Evolutionary conservation across 1,284 basidiomycete species (phyloP), one percentile per base, ranked within the genome.

Genomic region (Boletellus deceptivus): DNA sequence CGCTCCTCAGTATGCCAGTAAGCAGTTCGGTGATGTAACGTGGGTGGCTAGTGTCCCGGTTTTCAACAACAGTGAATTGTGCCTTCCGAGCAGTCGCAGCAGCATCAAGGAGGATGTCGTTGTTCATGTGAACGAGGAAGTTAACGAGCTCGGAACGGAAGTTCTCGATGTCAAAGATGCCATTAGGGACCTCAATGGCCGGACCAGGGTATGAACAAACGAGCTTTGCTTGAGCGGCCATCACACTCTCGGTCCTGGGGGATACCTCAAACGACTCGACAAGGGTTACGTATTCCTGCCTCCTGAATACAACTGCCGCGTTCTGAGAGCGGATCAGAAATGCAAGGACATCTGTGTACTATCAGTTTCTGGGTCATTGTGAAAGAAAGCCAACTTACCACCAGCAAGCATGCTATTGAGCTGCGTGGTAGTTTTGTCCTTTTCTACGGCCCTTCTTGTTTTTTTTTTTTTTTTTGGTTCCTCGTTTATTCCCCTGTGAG

Each of bases 231-330:
- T 43, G 41, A 0, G 64, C 48, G 2, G 52, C 48, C 60, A 67
- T 68, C n/a, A 74, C 48, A n/a, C 49, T 17, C 35, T 55, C 31
- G 1, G 54, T 25, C 34, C 39, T 48, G 4, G 57, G 54, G 3
- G 67, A 65, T 4, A 63, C 52, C 52, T 75, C 68, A 35, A 75
- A 75, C 3, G 61, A 56, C 56, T 74, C 72, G 36, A 72, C 69
- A 3, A 59, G 50, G 7, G 64, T 61, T 7, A 43, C 22, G 6
- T 55, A 38, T 5, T 13, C 9, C 7, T 40, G 41, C 43, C 59
- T 68, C 10, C 70, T 62, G 31, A 75, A 45, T 11, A 74, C 50
- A 4, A 75, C 50, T 0, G 54, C 72, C 0, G 59, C 72, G 46
- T 75, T 75, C 37, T 74, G 74, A 0, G 65, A 64, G 3, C 58